phyloP scores from a whole-genome alignment of 2,329 filamentous ascomycete genomes.

The Diaporthe destruens region DNA sequence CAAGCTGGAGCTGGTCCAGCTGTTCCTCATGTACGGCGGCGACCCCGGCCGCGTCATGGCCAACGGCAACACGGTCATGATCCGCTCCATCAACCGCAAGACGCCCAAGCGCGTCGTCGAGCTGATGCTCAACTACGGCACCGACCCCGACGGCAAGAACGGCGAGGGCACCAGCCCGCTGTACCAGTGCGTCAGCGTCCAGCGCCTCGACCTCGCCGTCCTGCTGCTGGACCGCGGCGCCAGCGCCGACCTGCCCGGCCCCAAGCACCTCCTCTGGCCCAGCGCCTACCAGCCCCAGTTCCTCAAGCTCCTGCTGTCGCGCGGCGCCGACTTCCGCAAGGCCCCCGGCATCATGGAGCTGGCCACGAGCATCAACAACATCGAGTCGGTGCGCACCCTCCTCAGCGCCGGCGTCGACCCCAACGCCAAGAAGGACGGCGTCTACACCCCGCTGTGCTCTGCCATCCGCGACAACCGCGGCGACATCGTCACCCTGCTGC shows the following conservation, averaged over 20 bases:
- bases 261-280: conserved; percentile 78
- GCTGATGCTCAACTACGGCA: conserved; percentile 70
- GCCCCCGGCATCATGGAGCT: conserved; percentile 74
- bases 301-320: conserved; percentile 68
- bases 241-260: conserved; percentile 76
- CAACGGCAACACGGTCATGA: conserved; percentile 72
- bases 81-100: conserved; percentile 70
- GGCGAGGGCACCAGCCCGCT: conserved; percentile 72
- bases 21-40: conserved; percentile 72
- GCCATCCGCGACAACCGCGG: conserved; percentile 75
- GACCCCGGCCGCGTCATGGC: conserved; percentile 66
- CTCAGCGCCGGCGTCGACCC: conserved; percentile 71
- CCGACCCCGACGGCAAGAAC: conserved; percentile 70
- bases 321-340: conserved; percentile 72
- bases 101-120: conserved; percentile 68
- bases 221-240: conserved; percentile 67
- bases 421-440: conserved; percentile 73
- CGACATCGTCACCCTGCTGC: conserved; percentile 72
- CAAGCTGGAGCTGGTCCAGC: conserved; percentile 68
- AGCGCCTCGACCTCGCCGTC: conserved; percentile 67
- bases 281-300: conserved; percentile 70
- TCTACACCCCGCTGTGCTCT: conserved; percentile 76
- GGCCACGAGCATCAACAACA: conserved; percentile 72
- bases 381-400: conserved; percentile 70
- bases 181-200: conserved; percentile 69